These are phyloP conservation scores for Extremus antarcticus DNA, from an alignment of 495 filamentous ascomycete species.

Conservation along the genomic window DNA sequence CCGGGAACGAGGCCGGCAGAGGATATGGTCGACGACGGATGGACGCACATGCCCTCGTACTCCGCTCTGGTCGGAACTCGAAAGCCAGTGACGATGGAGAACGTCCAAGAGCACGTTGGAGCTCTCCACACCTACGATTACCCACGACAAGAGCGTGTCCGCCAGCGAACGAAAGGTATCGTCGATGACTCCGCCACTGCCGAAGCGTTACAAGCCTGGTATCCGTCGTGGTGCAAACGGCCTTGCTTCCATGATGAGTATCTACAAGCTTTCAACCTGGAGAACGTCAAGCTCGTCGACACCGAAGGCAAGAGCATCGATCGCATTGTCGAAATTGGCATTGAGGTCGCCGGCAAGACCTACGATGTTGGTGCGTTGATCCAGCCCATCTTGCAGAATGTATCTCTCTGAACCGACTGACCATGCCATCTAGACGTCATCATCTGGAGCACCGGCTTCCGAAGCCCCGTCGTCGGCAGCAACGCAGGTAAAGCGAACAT, in stretches of 20 bases:
- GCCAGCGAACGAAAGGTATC: conserved; percentile 19
- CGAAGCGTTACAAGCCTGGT: conserved; percentile 26
- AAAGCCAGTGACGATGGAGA: conserved; percentile 29
- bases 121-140: conserved; percentile 19
- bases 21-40: conserved; percentile 26
- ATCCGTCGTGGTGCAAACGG: conserved; percentile 30
- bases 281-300: conserved; percentile 36
- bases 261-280: conserved; percentile 22
- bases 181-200: conserved; percentile 28
- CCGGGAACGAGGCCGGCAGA: conserved; percentile 27
- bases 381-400: too few species aligned
- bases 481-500: conserved; percentile 33
- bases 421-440: conserved; percentile 42
- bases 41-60: conserved; percentile 28
- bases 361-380: conserved; percentile 18
- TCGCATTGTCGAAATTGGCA: conserved; percentile 27
- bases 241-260: conserved; percentile 32
- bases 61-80: conserved; percentile 34
- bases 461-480: conserved; percentile 22
- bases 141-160: conserved; percentile 22
- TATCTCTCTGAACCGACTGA: too few species aligned
- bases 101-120: conserved; percentile 31
- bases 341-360: conserved; percentile 33
- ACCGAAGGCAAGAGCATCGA: conserved; percentile 43
- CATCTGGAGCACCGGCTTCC: conserved; percentile 40